A percentile compares a stretch with the other conserved stretches of the same genome.
Evolutionary conservation across 176 grass and related monocot species (phyloP).

Genomic region (Stipa capillata): DNA sequence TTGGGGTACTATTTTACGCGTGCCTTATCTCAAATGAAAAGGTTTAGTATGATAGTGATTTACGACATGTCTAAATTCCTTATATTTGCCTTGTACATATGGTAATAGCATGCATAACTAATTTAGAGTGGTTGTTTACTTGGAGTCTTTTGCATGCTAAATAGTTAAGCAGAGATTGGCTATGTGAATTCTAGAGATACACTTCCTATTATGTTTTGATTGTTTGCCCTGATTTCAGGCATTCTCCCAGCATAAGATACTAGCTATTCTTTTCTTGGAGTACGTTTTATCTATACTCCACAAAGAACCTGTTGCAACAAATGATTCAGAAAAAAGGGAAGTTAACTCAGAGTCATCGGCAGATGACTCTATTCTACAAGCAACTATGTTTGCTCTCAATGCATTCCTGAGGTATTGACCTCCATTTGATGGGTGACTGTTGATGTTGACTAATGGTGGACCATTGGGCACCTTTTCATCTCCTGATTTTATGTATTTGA

Average conservation of each 20-base stretch:
- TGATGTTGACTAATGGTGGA: background rate
- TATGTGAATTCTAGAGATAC: background rate
- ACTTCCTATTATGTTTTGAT: conserved; percentile 13
- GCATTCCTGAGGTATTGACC: conserved; percentile 75
- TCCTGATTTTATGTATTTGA: conserved; percentile 28
- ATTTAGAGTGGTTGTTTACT: background rate
- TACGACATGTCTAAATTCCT: background rate
- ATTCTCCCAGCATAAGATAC: conserved; percentile 85
- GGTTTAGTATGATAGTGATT: background rate
- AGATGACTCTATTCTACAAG: conserved; percentile 73
- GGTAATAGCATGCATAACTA: background rate
- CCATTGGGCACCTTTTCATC: background rate
- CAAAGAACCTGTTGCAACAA: conserved; percentile 53
- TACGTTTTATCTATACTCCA: conserved; percentile 82
- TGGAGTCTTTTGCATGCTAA: background rate
- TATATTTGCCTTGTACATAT: background rate
- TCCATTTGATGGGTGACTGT: conserved; percentile 18
- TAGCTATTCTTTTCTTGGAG: conserved; percentile 70
- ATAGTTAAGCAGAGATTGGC: background rate
- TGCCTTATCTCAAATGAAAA: background rate
- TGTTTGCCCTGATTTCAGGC: conserved; percentile 35
- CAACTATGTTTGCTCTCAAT: conserved; percentile 89
- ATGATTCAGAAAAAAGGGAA: conserved; percentile 74
- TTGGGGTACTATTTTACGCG: background rate
- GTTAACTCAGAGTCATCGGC: conserved; percentile 44